Percentiles rank a stretch among this genome's conserved stretches.
Conservation (phyloP, 768 basidiomycete genomes). For the Termitomyces sp. region DNA sequence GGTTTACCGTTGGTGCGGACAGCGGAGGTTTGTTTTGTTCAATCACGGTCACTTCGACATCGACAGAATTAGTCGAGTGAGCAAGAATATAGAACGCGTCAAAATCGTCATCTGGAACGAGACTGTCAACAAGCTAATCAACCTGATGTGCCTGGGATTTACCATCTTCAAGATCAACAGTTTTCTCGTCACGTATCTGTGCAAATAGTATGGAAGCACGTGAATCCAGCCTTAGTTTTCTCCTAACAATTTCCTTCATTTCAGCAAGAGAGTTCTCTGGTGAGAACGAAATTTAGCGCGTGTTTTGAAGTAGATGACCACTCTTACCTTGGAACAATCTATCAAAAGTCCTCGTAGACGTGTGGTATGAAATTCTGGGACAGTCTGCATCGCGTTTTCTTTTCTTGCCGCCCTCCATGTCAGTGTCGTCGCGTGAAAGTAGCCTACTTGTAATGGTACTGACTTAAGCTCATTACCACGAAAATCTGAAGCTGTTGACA, state of each 20-base stretch:
- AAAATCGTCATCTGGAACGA: conserved; percentile 68
- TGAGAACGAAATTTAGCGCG: background rate
- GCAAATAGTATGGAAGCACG: conserved; percentile 34
- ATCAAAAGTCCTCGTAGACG: conserved; percentile 43
- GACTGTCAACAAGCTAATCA: background rate
- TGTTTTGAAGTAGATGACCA: background rate
- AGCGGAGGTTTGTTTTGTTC: conserved; percentile 3
- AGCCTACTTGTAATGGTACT: too few species aligned
- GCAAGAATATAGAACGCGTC: conserved; percentile 61
- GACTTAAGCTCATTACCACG: conserved; percentile 5
- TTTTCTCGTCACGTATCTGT: conserved; percentile 52
- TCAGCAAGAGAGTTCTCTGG: conserved; percentile 61
- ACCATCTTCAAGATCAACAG: conserved; percentile 80
- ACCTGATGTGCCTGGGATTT: conserved; percentile 16
- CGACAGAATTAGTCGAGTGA: conserved; percentile 27
- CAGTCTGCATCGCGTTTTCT: conserved; percentile 38
- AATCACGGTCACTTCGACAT: conserved; percentile 37
- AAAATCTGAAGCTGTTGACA: conserved; percentile 19
- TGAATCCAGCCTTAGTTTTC: conserved; percentile 52
- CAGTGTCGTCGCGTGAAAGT: conserved; percentile 14
- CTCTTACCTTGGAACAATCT: conserved; percentile 50
- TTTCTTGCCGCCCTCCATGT: conserved; percentile 39
- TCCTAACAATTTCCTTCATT: conserved; percentile 53
- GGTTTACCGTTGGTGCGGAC: conserved; percentile 3
- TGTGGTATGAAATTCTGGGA: conserved; percentile 45